Percentiles rank a stretch among this genome's conserved stretches.
Conservation (phyloP, 23 red algal species). For the Pyropia yezoensis region DNA sequence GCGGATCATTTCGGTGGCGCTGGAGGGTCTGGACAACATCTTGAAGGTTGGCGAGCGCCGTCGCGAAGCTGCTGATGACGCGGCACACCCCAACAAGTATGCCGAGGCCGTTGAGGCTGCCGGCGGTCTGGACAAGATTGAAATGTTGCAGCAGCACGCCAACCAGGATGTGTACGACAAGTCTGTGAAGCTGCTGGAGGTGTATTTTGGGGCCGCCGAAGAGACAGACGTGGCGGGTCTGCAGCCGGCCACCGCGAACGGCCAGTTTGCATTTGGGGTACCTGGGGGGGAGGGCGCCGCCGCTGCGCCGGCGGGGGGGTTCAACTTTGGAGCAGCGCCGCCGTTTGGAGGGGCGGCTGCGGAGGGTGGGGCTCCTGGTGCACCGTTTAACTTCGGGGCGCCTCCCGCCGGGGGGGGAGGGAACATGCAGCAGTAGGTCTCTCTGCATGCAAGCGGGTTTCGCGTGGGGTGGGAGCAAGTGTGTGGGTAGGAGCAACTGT, state of each 20-base stretch:
- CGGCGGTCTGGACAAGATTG: conserved; percentile 92
- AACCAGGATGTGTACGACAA: conserved; percentile 91
- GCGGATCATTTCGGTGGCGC: conserved; percentile 65
- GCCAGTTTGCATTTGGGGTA: conserved; percentile 59
- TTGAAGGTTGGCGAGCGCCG: conserved; percentile 68
- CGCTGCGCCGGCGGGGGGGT: conserved; percentile 40
- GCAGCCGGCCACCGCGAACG: conserved; percentile 46
- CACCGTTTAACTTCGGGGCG: no score
- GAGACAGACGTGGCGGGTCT: conserved; percentile 75
- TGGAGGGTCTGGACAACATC: conserved; percentile 92
- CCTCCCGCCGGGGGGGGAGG: no score
- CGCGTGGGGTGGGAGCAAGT: no score
- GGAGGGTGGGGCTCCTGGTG: no score
- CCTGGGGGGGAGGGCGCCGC: neutral
- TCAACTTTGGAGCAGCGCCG: conserved; percentile 48
- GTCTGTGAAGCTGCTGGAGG: conserved; percentile 60
- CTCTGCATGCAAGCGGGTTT: no score
- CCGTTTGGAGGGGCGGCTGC: neutral
- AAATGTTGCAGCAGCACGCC: conserved; percentile 75
- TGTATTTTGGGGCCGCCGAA: conserved; percentile 71
- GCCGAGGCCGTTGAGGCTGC: conserved; percentile 69
- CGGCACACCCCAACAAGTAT: conserved; percentile 60
- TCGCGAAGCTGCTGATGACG: conserved; percentile 16
- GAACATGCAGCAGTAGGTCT: no score
- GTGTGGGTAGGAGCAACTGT: no score